Base-by-base conservation (phyloP, 768 basidiomycete genomes). In the Boletus huronensis region DNA sequence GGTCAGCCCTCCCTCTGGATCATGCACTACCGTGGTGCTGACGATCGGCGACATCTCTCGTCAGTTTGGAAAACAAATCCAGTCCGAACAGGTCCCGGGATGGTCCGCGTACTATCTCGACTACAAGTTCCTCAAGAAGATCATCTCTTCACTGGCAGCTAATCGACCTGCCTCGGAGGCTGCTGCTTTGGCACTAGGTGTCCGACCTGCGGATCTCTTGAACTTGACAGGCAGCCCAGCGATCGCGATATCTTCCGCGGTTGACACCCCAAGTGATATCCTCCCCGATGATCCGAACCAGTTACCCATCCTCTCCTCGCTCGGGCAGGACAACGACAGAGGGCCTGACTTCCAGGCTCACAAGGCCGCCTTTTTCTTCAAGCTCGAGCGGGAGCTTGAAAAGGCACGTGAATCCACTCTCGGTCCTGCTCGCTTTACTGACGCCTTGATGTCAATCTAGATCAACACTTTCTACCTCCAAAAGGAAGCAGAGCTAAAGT, bases 281-380 rank as follows among this genome's bases (percentile, higher is more conserved):
- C 23, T 57, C 54, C 44, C 63, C 26, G 73, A 78, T 53, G 82
- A 77, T 50, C 75, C 75, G 40, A 76, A 70, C 28, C 75, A 74
- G 55, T 79, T 85, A 21, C 81, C 82, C 39, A 78, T 88, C 59
- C 80, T 87, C 58, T 77, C 86, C 34, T 73, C 78, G 10, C 77
- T 83, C 6, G 78, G 79, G 21, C 79, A 85, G 62, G 87, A 90
- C 66, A 80, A 82, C 29, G 87, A 87, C 61, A 76, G 90, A 53
- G 87, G 90, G 1, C 82, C 88, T 17, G 88, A 91, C 65, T 94
- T 98, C 62, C 91, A 89, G 65, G 93, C 94, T 14, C 93, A 96
- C 76, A 93, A 95, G 67, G 91, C 95, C 4, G 93, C 93, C 1
- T 99, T 98, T 78, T 98, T 99, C 78, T 98, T 97, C 81, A 98